Percentiles rank a stretch among this genome's conserved stretches.
These are phyloP conservation scores for Neopestalotiopsis sp. DNA, from an alignment of 2,329 filamentous ascomycete species.

Conservation along the genomic window DNA sequence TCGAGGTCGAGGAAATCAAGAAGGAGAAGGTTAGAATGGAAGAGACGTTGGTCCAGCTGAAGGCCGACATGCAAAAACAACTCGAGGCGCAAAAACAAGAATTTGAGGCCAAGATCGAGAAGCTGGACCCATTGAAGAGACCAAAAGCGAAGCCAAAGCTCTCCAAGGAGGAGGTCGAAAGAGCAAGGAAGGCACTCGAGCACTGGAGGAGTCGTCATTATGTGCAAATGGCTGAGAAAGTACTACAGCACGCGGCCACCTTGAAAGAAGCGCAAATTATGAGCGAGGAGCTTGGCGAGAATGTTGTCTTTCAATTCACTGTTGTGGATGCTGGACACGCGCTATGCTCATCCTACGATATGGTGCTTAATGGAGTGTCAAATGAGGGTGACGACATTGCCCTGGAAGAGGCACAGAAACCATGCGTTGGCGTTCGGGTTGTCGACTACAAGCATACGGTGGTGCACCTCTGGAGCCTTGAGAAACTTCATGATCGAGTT, in stretches of 20 bases:
- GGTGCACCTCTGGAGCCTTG: constrained; percentile 91
- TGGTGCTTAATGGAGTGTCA: constrained; percentile 89
- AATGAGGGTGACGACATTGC: constrained; percentile 83
- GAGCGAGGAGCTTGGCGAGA: constrained; percentile 94
- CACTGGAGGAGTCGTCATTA: constrained; percentile 87
- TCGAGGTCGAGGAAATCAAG: constrained; percentile 83
- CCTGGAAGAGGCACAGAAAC: constrained; percentile 82
- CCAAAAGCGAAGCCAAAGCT: constrained; percentile 67
- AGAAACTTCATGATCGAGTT: constrained; percentile 87
- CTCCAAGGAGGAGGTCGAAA: constrained; percentile 72
- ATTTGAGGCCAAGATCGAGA: constrained; percentile 83
- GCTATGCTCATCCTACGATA: constrained; percentile 92
- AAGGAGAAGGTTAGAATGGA: constrained; percentile 88
- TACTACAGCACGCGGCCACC: constrained; percentile 84
- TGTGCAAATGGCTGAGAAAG: constrained; percentile 90
- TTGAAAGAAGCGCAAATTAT: constrained; percentile 97
- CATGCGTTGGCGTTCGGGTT: constrained; percentile 87
- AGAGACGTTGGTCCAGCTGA: constrained; percentile 75
- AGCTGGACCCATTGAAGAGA: constrained; percentile 69
- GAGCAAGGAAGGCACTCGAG: constrained; percentile 68
- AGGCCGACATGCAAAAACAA: constrained; percentile 88
- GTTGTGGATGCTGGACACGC: constrained; percentile 88
- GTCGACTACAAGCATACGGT: constrained; percentile 88
- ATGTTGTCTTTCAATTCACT: constrained; percentile 92
- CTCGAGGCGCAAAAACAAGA: constrained; percentile 81